phyloP scores from a whole-genome alignment of 257 asterid species.

The Lycium barbarum region DNA sequence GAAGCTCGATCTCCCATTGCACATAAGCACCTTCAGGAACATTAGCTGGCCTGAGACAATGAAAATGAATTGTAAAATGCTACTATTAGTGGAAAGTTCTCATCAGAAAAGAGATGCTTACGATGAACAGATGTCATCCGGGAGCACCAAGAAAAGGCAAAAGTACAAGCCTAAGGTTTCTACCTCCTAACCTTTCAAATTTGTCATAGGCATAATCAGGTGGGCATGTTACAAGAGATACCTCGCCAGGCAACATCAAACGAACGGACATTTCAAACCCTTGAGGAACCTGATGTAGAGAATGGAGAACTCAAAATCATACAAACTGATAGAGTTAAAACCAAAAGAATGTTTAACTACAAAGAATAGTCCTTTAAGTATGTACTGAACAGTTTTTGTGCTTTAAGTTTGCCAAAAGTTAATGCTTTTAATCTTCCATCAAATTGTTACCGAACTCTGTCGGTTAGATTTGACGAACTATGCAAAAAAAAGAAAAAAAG shows the following conservation, averaged over 20 bases:
- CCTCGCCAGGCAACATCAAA: constrained; percentile 96
- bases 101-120: not conserved
- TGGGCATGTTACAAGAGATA: constrained; percentile 87
- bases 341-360: not conserved
- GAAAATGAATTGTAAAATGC: not conserved
- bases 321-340: not conserved
- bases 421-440: too few species aligned
- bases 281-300: constrained; percentile 78
- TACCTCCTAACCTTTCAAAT: constrained; percentile 66
- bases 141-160: not conserved
- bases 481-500: too few species aligned
- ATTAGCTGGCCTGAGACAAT: constrained; percentile 67
- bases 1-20: constrained; percentile 98
- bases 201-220: constrained; percentile 99
- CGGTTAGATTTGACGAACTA: too few species aligned
- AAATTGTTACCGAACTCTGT: too few species aligned
- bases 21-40: constrained; percentile 86
- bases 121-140: not conserved
- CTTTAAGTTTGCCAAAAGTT: too few species aligned
- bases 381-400: too few species aligned
- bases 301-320: constrained; percentile 33
- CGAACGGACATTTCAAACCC: constrained; percentile 98
- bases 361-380: not conserved
- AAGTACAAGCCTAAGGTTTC: constrained; percentile 16
- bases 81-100: not conserved